A percentile compares a stretch with the other conserved stretches of the same genome.
Conservation (phyloP, 2,329 filamentous ascomycete genomes). For the Furcasterigmium furcatum region DNA sequence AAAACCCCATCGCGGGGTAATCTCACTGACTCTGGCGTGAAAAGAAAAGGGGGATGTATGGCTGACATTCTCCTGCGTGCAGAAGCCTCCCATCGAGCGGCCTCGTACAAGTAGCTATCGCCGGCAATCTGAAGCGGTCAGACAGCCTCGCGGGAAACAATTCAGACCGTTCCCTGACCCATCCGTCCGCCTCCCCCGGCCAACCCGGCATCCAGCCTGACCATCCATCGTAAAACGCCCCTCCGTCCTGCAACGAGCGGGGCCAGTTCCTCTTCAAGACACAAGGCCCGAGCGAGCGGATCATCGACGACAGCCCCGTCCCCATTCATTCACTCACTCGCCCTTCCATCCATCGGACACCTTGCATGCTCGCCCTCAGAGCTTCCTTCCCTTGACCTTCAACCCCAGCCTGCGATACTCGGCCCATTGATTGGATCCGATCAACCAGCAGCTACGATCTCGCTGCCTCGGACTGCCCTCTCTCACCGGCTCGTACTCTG, state of each 20-base stretch:
- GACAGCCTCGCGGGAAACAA: too few species aligned
- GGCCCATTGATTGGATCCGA: conserved; percentile 13
- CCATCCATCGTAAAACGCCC: conserved; percentile 10
- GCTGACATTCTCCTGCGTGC: too few species aligned
- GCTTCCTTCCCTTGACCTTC: conserved; percentile 1
- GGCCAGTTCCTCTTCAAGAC: conserved; percentile 5
- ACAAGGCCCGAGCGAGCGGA: conserved; percentile 14
- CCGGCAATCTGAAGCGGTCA: too few species aligned
- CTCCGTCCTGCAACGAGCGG: conserved; percentile 12
- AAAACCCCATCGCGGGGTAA: too few species aligned
- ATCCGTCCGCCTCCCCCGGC: too few species aligned
- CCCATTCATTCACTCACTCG: conserved; percentile 5
- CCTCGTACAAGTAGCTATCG: too few species aligned
- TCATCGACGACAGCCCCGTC: conserved; percentile 11
- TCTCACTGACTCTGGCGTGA: too few species aligned
- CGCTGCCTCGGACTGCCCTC: conserved; percentile 1
- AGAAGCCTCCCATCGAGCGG: too few species aligned
- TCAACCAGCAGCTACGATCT: neutral
- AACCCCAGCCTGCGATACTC: conserved; percentile 4
- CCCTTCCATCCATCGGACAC: conserved; percentile 4
- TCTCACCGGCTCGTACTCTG: conserved; percentile 6
- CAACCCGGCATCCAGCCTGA: too few species aligned
- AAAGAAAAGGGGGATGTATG: too few species aligned
- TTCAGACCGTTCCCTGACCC: too few species aligned
- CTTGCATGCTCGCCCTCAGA: neutral